Conservation (phyloP, 306 rosid genomes). For the Lathyrus oleraceus region DNA sequence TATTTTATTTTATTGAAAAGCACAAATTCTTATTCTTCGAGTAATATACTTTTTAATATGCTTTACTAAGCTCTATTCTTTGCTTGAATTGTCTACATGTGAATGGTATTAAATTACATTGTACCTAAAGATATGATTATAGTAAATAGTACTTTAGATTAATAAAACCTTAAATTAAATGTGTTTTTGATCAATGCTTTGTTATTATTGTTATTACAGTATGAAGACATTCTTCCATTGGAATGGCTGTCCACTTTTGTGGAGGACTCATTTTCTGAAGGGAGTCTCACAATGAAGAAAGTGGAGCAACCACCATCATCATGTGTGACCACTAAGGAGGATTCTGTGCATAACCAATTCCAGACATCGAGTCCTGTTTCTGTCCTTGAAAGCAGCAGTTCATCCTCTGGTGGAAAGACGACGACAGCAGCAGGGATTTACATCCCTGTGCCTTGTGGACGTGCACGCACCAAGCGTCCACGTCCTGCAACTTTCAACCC, state of each 20-base stretch:
- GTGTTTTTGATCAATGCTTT: conserved; percentile 30
- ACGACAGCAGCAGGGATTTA: conserved; percentile 33
- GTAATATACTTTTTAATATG: not conserved
- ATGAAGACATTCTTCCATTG: conserved; percentile 84
- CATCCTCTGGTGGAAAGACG: conserved; percentile 65
- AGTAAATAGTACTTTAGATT: no score
- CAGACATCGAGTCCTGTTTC: conserved; percentile 83
- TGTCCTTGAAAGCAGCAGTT: conserved; percentile 92
- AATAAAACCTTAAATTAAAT: not conserved
- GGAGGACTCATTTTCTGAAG: conserved; percentile 85
- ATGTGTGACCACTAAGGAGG: conserved; percentile 43
- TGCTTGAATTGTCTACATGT: conserved; percentile 18
- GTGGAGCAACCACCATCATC: conserved; percentile 51
- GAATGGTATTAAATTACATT: not conserved
- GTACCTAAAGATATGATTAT: no score
- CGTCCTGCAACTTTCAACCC: conserved; percentile 86
- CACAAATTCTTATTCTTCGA: conserved; percentile 35
- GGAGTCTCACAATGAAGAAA: conserved; percentile 71
- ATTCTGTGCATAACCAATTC: conserved; percentile 59
- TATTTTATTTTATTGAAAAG: conserved; percentile 8
- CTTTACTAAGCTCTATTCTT: not conserved
- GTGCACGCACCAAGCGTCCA: conserved; percentile 95
- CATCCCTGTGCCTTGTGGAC: conserved; percentile 59
- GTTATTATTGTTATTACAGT: conserved; percentile 41
- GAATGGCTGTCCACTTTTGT: conserved; percentile 92